Conservation (phyloP, 73 alveolate species). For the Tetrahymena borealis region DNA sequence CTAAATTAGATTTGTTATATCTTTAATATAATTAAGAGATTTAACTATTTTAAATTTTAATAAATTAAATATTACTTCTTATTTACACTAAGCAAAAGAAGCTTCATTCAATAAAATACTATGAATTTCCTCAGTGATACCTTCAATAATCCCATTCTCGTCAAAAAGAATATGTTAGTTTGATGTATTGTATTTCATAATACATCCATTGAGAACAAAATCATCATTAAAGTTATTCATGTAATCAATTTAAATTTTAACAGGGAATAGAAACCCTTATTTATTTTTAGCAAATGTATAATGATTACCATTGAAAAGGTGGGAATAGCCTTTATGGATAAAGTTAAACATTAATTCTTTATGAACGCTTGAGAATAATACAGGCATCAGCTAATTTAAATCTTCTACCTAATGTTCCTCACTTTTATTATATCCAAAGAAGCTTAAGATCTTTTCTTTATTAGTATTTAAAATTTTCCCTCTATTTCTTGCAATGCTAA, state of each 20-base stretch:
- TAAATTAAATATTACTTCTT: not conserved
- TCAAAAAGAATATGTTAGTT: not conserved
- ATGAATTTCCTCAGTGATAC: not conserved
- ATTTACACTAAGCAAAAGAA: too few species aligned
- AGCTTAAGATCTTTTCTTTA: not conserved
- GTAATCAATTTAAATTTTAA: not conserved
- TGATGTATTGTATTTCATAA: not conserved
- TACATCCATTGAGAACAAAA: not conserved
- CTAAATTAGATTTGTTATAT: not conserved
- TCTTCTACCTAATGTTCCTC: not conserved
- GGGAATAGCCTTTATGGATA: not conserved
- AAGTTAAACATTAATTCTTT: not conserved
- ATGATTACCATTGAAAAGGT: not conserved
- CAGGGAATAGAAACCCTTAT: not conserved
- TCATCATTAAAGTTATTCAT: not conserved
- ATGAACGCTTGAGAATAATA: not conserved
- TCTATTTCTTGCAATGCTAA: not conserved
- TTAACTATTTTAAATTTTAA: not conserved
- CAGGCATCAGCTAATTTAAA: not conserved
- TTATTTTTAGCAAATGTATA: not conserved
- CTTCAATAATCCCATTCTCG: not conserved
- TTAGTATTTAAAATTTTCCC: not conserved
- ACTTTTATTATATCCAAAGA: not conserved
- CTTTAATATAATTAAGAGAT: not conserved
- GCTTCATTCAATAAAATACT: too few species aligned